Evolutionary conservation across 2,329 filamentous ascomycete genomes (phyloP), one percentile per base, ranked within the genome.

Genomic region (Raffaelea albimanens): DNA sequence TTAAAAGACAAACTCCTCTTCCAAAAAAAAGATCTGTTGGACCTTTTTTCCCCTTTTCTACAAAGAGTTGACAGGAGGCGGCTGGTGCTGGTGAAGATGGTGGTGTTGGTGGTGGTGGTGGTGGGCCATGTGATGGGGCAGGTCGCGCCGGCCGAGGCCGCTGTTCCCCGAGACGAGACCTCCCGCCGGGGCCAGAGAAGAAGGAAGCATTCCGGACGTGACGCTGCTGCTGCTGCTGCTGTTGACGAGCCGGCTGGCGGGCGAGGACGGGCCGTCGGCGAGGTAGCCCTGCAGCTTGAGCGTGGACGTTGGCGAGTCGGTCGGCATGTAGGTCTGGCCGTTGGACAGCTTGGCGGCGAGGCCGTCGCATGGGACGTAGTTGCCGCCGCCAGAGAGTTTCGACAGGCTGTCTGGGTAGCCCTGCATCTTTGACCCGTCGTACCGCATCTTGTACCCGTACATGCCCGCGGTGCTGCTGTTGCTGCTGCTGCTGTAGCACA

Each of bases 291-390:
- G 31, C 31, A 34, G 16, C 16, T 34, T 34, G 9, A 16, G 9
- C 10, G 31, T 34, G 31, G 31, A 10, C 31, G 31, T 9, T 16
- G 44, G 20, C 19, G 41, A 34, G 23, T 52, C 53, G 20, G 47
- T 52, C 3, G 61, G 61, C 1, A 64, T 59, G 50, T 65, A 65
- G 40, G 59, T 48, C 20, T 65, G 61, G 14, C 63, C 61, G 51
- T 63, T 64, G 40, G 61, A 4, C 8, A 44, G 42, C 4, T 19
- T 44, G 7, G 20, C 34, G 16, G 31, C n/a, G 34, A 16, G 7
- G 18, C 34, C n/a, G 7, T 38, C n/a, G 34, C 5, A 7, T 16
- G 34, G 8, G 34, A 5, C 9, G 18, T 16, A 8, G 34, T 19
- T 19, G 18, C n/a, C 13, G 34, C 5, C 13, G n/a, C 7, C 34